phyloP scores from a whole-genome alignment of 23 red algal genomes.

The Chondrus crispus region DNA sequence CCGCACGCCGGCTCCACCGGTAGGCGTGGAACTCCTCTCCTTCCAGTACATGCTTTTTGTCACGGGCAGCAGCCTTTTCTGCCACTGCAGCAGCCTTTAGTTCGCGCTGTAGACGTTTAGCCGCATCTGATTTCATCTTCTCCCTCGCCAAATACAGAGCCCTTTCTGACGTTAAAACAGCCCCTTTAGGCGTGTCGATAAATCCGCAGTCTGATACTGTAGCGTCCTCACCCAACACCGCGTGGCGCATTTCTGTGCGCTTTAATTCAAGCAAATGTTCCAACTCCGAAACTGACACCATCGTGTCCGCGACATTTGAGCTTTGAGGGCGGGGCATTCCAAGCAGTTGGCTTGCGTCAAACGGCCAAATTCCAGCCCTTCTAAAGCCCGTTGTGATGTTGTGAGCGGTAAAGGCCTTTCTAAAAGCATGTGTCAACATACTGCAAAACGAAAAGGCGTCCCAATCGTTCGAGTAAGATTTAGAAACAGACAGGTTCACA shows the following conservation, averaged over 20 bases:
- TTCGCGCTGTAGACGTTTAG: too few relatives aligned
- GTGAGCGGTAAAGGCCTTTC: not conserved
- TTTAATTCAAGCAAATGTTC: not conserved
- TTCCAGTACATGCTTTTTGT: too few relatives aligned
- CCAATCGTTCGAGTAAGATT: too few relatives aligned
- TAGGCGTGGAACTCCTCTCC: too few relatives aligned
- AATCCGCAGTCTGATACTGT: not conserved
- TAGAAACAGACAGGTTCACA: too few relatives aligned
- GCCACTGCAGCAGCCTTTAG: too few relatives aligned
- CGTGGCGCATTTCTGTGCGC: not conserved
- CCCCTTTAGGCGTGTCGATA: too few relatives aligned
- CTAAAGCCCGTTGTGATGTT: not conserved
- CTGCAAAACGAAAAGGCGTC: not conserved
- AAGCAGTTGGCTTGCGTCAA: not conserved
- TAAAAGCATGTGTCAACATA: not conserved
- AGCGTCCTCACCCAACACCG: not conserved
- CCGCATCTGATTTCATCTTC: too few relatives aligned
- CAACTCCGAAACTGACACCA: not conserved
- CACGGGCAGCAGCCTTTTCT: too few relatives aligned
- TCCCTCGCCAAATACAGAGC: too few relatives aligned
- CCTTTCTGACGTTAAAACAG: too few relatives aligned
- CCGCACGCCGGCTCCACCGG: too few relatives aligned
- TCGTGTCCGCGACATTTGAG: not conserved
- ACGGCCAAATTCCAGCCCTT: not conserved
- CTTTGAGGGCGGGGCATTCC: not conserved